These are phyloP conservation scores for Fusarium praegraminearum DNA, from an alignment of 2,329 filamentous ascomycete genomes.

Conservation along the genomic window DNA sequence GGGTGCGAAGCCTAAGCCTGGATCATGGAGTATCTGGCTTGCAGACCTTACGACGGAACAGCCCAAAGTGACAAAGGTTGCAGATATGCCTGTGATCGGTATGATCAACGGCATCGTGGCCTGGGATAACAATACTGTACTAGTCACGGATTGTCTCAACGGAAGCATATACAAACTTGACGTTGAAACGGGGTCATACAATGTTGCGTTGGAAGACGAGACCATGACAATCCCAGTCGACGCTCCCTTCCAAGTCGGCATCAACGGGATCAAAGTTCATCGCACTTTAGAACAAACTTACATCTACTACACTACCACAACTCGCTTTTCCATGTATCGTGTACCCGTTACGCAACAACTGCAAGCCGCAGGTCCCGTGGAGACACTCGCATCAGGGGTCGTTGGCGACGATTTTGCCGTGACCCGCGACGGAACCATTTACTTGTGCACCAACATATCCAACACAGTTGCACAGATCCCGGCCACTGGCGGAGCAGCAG, in stretches of 20 bases:
- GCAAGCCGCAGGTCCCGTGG: constrained; percentile 15
- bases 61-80: constrained; percentile 15
- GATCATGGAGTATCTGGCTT: constrained; percentile 36
- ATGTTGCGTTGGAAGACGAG: constrained; percentile 30
- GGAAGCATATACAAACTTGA: constrained; percentile 40
- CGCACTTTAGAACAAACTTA: constrained; percentile 21
- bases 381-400: constrained; percentile 30
- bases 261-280: constrained; percentile 43
- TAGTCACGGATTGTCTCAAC: constrained; percentile 38
- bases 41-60: constrained; percentile 29
- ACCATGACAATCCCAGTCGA: constrained; percentile 27
- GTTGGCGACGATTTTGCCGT: constrained; percentile 37
- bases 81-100: constrained; percentile 17
- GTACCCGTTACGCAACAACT: constrained; percentile 27
- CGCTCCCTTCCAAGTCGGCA: constrained; percentile 26
- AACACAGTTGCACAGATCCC: constrained; percentile 35
- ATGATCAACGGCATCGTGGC: constrained; percentile 38
- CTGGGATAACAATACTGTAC: constrained; percentile 34
- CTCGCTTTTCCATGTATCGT: constrained; percentile 32
- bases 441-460: constrained; percentile 36
- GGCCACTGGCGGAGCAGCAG: background rate
- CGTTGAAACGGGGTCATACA: constrained; percentile 18
- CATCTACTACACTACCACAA: constrained; percentile 36
- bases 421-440: constrained; percentile 36
- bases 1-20: constrained; percentile 14